These are phyloP conservation scores for Cercophora scortea DNA, from an alignment of 495 filamentous ascomycete genomes.

Conservation along the genomic window DNA sequence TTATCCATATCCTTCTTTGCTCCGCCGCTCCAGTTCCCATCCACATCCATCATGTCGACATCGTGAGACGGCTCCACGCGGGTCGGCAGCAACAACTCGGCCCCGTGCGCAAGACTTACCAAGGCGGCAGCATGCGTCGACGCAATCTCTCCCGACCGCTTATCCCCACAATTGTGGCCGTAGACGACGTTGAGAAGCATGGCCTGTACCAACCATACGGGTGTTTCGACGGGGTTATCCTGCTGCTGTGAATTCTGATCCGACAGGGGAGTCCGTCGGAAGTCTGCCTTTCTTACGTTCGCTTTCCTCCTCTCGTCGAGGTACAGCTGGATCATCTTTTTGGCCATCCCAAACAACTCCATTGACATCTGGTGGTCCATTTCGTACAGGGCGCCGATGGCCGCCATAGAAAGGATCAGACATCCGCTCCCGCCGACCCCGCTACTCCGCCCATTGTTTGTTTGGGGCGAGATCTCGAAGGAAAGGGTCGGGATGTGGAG, in stretches of 20 bases:
- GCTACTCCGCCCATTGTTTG: slow-evolving; percentile 52
- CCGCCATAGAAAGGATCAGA: slow-evolving; percentile 89
- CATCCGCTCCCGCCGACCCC: slow-evolving; percentile 79
- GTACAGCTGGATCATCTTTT: slow-evolving; percentile 90
- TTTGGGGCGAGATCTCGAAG: slow-evolving; percentile 71
- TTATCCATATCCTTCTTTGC: slow-evolving; percentile 52
- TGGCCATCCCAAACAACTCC: slow-evolving; percentile 85
- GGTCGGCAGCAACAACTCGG: slow-evolving; percentile 58
- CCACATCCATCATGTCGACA: slow-evolving; percentile 39
- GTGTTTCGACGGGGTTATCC: slow-evolving; percentile 70
- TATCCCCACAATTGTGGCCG: slow-evolving; percentile 91
- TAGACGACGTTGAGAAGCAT: slow-evolving; percentile 97
- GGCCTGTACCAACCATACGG: slow-evolving; percentile 95
- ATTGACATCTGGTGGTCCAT: slow-evolving; percentile 70
- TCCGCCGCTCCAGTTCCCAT: slow-evolving; percentile 38
- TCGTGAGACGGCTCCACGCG: slow-evolving; percentile 31
- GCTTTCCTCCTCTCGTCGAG: slow-evolving; percentile 89
- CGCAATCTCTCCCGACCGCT: slow-evolving; percentile 81
- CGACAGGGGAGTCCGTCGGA: slow-evolving; percentile 48
- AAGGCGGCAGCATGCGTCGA: slow-evolving; percentile 85
- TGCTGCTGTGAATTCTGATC: slow-evolving; percentile 41
- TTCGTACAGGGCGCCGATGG: slow-evolving; percentile 93
- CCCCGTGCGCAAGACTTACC: slow-evolving; percentile 83
- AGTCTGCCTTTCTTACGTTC: slow-evolving; percentile 73
- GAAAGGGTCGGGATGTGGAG: slow-evolving; percentile 86